phyloP scores from a whole-genome alignment of 768 basidiomycete species.

The Boletus rex-veris region DNA sequence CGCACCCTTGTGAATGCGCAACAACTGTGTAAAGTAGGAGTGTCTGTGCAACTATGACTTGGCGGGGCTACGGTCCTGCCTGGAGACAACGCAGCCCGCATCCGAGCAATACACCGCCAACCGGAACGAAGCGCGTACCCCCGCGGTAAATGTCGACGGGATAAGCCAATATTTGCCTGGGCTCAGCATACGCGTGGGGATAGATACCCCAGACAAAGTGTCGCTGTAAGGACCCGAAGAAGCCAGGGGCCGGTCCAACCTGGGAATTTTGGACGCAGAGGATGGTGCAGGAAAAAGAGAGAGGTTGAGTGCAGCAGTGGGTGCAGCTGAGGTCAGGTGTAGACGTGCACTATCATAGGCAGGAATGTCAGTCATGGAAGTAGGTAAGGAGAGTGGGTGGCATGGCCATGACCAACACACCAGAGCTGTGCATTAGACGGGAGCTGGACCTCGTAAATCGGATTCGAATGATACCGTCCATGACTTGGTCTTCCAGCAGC shows the following conservation, averaged over 20 bases:
- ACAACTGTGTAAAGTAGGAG: neutral
- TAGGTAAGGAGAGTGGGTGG: neutral
- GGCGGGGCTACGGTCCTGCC: neutral
- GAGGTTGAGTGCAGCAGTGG: constrained; percentile 53
- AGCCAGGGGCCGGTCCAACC: constrained; percentile 41
- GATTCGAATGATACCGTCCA: constrained; percentile 63
- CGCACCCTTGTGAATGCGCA: too few relatives aligned
- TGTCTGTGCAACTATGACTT: neutral
- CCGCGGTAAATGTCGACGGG: constrained; percentile 70
- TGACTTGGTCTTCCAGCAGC: constrained; percentile 72
- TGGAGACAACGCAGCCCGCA: constrained; percentile 24
- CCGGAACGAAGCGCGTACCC: constrained; percentile 53
- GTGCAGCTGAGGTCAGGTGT: constrained; percentile 48
- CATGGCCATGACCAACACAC: constrained; percentile 37
- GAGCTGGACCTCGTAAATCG: constrained; percentile 60
- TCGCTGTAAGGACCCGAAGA: constrained; percentile 85
- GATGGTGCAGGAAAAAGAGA: constrained; percentile 46
- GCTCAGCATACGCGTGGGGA: constrained; percentile 46
- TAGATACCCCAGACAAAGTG: constrained; percentile 66
- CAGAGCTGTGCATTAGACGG: constrained; percentile 51
- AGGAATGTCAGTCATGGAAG: neutral
- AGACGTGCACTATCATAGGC: constrained; percentile 56
- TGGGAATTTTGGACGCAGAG: constrained; percentile 3
- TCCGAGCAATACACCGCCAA: constrained; percentile 57
- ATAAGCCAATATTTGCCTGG: constrained; percentile 68